Percentiles rank a stretch among this genome's conserved stretches.
These are phyloP conservation scores for Castanopsis chinensis DNA, from an alignment of 306 rosid genomes.

Conservation along the genomic window DNA sequence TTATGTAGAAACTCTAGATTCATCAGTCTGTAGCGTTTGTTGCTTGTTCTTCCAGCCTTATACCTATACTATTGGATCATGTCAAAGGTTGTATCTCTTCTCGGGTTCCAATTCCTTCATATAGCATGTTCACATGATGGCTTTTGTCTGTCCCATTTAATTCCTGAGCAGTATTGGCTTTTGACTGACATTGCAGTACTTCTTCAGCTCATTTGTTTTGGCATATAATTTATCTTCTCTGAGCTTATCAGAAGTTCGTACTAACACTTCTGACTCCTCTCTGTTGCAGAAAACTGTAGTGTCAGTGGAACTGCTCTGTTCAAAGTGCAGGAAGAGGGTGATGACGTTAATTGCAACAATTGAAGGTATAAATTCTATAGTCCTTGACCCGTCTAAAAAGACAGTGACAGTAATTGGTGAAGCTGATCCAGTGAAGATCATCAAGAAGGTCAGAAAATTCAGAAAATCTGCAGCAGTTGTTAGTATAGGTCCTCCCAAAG, in stretches of 20 bases:
- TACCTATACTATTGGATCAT: slow-evolving; percentile 28
- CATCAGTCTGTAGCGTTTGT: slow-evolving; percentile 3
- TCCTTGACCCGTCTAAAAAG: slow-evolving; percentile 41
- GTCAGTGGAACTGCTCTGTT: slow-evolving; percentile 49
- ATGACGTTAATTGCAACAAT: slow-evolving; percentile 47
- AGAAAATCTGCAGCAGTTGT: slow-evolving; percentile 37
- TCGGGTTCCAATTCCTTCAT: neutral
- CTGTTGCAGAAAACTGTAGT: slow-evolving; percentile 59
- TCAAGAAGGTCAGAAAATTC: slow-evolving; percentile 53
- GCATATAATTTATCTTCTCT: slow-evolving; percentile 9
- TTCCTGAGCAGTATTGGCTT: slow-evolving; percentile 14
- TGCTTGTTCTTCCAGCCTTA: slow-evolving; percentile 25
- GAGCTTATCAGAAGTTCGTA: slow-evolving; percentile 8
- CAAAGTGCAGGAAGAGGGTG: slow-evolving; percentile 51
- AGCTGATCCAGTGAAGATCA: slow-evolving; percentile 53
- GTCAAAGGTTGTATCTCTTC: slow-evolving; percentile 44
- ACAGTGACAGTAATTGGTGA: slow-evolving; percentile 53
- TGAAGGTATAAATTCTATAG: slow-evolving; percentile 46
- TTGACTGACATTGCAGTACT: slow-evolving; percentile 36
- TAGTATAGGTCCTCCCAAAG: slow-evolving; percentile 41
- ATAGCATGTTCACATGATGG: neutral
- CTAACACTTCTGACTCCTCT: slow-evolving; percentile 24
- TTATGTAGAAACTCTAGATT: slow-evolving; percentile 6
- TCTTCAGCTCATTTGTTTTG: slow-evolving; percentile 5
- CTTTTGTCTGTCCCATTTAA: slow-evolving; percentile 22